Evolutionary conservation across 225 moss, liverwort and hornwort genomes (phyloP).

Genomic region (Marchantia polymorpha): DNA sequence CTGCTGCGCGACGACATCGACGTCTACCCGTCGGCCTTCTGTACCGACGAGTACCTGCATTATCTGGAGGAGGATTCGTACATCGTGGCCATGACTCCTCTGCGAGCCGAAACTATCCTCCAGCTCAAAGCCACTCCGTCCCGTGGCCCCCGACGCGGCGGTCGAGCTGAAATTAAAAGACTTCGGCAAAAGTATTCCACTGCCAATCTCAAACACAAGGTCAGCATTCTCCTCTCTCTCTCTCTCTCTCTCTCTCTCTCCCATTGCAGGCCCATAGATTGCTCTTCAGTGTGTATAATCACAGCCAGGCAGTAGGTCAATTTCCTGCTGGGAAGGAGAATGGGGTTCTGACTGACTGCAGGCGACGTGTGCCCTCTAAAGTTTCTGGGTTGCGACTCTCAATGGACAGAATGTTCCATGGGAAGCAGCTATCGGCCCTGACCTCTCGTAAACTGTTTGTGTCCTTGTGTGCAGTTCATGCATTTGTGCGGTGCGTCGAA

Average conservation of each 20-base stretch:
- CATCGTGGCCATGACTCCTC: conserved; percentile 21
- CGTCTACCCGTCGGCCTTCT: conserved; percentile 7
- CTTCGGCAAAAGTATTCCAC: conserved; percentile 21
- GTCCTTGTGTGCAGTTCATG: not conserved
- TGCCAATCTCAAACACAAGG: conserved; percentile 18
- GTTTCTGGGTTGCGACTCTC: not conserved
- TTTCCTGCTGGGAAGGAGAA: not conserved
- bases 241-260: no score
- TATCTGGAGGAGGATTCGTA: conserved; percentile 22
- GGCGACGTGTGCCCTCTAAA: not conserved
- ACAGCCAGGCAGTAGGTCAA: no score
- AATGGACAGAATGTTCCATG: not conserved
- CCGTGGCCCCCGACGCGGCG: conserved; percentile 4
- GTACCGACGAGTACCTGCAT: not conserved
- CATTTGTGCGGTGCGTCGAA: conserved; percentile 23
- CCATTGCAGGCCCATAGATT: no score
- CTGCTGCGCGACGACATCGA: conserved; percentile 16
- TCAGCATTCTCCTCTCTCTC: not conserved
- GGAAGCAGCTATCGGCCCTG: not conserved
- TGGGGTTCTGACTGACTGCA: not conserved
- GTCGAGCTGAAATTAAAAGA: not conserved
- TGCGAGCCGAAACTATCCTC: conserved; percentile 1
- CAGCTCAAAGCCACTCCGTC: not conserved
- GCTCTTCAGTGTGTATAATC: no score
- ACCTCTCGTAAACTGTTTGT: not conserved